Evolutionary conservation across 2,329 filamentous ascomycete genomes (phyloP).

Genomic region (Monosporascus sp.): DNA sequence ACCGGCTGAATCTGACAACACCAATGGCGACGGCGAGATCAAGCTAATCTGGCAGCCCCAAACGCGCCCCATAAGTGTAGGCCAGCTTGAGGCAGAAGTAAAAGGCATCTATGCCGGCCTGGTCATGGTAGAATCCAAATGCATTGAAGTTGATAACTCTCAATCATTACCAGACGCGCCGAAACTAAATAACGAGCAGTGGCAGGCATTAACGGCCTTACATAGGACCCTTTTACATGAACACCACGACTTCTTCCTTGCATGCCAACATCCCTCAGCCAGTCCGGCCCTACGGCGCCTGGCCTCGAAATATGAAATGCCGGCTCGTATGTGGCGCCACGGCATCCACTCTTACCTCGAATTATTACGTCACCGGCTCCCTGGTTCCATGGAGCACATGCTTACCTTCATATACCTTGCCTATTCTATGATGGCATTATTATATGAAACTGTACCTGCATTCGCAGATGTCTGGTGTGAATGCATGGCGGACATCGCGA

Average conservation of each 20-base stretch:
- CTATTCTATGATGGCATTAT: neutral
- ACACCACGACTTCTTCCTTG: conserved; percentile 28
- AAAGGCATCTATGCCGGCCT: conserved; percentile 74
- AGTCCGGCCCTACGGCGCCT: neutral
- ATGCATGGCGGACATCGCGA: neutral
- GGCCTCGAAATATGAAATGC: neutral
- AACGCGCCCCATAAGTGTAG: conserved; percentile 58
- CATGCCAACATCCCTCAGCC: conserved; percentile 22
- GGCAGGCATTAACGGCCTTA: neutral
- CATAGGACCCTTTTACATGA: neutral
- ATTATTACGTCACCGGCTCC: neutral
- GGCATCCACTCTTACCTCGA: neutral
- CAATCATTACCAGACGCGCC: neutral
- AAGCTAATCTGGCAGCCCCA: neutral
- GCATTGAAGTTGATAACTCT: conserved; percentile 69
- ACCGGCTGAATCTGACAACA: no score
- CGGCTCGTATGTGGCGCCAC: neutral
- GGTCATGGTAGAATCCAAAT: conserved; percentile 76
- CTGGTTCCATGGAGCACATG: neutral
- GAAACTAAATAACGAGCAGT: neutral
- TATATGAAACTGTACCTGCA: neutral
- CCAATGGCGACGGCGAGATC: no score
- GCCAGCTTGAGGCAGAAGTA: conserved; percentile 71
- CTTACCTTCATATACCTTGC: neutral
- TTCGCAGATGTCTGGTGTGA: neutral